phyloP scores from a whole-genome alignment of 345 rosid species.

The Noccaea caerulescens region DNA sequence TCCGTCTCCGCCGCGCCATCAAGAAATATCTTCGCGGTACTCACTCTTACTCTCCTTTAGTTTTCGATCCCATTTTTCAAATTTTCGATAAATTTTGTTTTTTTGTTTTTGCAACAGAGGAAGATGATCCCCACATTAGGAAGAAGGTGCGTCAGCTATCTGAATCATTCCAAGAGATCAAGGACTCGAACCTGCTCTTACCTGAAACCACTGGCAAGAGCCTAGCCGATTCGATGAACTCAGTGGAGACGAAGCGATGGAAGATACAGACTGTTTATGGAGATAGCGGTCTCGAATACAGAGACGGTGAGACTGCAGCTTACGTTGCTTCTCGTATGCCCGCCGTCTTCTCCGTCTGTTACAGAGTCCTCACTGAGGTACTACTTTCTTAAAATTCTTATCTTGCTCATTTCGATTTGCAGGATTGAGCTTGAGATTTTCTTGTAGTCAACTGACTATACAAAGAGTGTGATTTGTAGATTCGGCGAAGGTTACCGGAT shows the following conservation, averaged over 20 bases:
- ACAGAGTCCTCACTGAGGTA: conserved; percentile 83
- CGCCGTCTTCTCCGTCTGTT: conserved; percentile 85
- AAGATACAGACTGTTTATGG: conserved; percentile 85
- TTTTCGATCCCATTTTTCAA: not conserved
- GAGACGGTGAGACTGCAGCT: conserved; percentile 83
- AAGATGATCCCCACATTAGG: conserved; percentile 78
- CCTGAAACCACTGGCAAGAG: conserved; percentile 61
- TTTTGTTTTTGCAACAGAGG: conserved; percentile 49
- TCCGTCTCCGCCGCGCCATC: conserved; percentile 88
- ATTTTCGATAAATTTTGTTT: not conserved
- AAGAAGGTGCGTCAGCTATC: conserved; percentile 79
- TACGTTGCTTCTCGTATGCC: conserved; percentile 98
- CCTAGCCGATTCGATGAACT: conserved; percentile 82
- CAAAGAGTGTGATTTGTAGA: conserved; percentile 44
- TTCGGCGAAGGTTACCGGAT: conserved; percentile 70
- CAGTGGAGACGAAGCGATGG: conserved; percentile 80
- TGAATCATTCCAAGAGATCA: conserved; percentile 67
- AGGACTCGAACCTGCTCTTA: conserved; percentile 62
- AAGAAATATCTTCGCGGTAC: conserved; percentile 76
- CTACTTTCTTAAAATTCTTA: not conserved
- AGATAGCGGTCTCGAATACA: conserved; percentile 75
- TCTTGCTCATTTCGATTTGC: too few relatives aligned
- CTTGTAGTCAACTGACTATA: too few relatives aligned
- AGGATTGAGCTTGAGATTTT: too few relatives aligned
- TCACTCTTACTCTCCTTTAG: not conserved